Base-by-base conservation (phyloP, 1,139 yeast genomes). In the Sugiyamaella japonica region DNA sequence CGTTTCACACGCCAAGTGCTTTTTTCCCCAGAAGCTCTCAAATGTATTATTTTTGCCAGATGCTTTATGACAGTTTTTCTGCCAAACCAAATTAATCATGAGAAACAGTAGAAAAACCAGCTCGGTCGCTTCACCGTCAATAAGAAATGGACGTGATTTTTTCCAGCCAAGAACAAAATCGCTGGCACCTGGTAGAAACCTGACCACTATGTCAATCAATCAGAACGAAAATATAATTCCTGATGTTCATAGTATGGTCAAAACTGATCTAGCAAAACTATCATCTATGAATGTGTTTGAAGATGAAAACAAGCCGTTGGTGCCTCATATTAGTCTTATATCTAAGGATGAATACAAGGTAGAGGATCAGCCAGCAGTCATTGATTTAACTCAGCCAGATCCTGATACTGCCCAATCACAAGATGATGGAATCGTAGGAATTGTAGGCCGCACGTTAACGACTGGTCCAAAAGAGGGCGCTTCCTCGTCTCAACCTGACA, bases 321-420 rank as follows among this genome's bases (percentile, higher is more conserved):
- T 25, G 34, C 15, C 34, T 25, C 7, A 7, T 25, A 15, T 23
- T 28, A 16, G 8, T 42, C 10, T n/a, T 10, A 25, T 16, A 3
- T 6, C 6, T 28, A 17, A 29, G 6, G 34, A 29, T 1, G 32
- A 31, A 4, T 10, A 10, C 32, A 13, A 17, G 29, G 17, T 17
- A 10, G 17, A 29, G 5, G 49, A 34, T 8, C n/a, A n/a, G n/a
- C n/a, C 28, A n/a, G 50, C 13, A 39, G 32, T 40, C 7, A 10
- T 48, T 29, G 51, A 48, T 40, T 28, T 48, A n/a, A 39, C 51
- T 31, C 46, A 39, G 28, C 23, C 51, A 29, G 51, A 48, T 20
- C 40, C 46, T 2, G n/a, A 16, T 42, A 13, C 13, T 20, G 36
- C 15, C 36, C n/a, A 20, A 6, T 20, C 25, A 20, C 25, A 3